Percentiles rank a stretch among this genome's conserved stretches.
Conservation (phyloP, 768 basidiomycete species). For the Rhodotorula sphaerocarpa region DNA sequence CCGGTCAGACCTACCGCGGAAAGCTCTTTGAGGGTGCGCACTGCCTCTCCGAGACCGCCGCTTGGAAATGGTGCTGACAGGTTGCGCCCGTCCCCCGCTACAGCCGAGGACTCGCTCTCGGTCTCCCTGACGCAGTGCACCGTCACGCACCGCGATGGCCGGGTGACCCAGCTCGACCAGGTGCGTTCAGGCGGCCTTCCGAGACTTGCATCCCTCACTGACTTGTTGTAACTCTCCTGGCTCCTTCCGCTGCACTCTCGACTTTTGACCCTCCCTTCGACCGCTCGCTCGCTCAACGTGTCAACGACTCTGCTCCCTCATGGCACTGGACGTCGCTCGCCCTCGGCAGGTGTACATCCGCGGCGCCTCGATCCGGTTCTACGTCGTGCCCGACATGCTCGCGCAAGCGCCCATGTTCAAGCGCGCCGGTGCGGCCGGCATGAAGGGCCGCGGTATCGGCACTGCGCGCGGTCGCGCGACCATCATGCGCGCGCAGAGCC, state of each 20-base stretch:
- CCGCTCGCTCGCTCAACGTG: not conserved
- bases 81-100: too few species aligned
- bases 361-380: conserved; percentile 95
- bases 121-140: conserved; percentile 94
- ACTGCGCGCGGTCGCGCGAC: conserved; percentile 97
- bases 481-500: conserved; percentile 66
- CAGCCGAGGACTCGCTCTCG: conserved; percentile 97
- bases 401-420: conserved; percentile 99
- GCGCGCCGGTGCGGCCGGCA: conserved; percentile 83
- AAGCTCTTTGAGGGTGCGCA: conserved; percentile 86
- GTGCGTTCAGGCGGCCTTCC: too few species aligned
- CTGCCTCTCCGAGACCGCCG: not conserved
- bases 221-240: too few species aligned
- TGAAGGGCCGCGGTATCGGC: conserved; percentile 98
- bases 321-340: too few species aligned
- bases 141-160: conserved; percentile 93
- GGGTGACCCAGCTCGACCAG: conserved; percentile 96
- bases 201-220: too few species aligned
- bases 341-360: conserved; percentile 71
- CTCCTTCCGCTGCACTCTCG: not conserved
- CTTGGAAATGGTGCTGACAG: too few species aligned
- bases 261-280: too few species aligned
- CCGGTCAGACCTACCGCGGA: conserved; percentile 80
- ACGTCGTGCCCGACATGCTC: conserved; percentile 98
- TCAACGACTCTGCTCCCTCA: too few species aligned